A percentile compares a stretch with the other conserved stretches of the same genome.
Conservation (phyloP, 1,139 yeast genomes). For the Suhomyces coccinellae region DNA sequence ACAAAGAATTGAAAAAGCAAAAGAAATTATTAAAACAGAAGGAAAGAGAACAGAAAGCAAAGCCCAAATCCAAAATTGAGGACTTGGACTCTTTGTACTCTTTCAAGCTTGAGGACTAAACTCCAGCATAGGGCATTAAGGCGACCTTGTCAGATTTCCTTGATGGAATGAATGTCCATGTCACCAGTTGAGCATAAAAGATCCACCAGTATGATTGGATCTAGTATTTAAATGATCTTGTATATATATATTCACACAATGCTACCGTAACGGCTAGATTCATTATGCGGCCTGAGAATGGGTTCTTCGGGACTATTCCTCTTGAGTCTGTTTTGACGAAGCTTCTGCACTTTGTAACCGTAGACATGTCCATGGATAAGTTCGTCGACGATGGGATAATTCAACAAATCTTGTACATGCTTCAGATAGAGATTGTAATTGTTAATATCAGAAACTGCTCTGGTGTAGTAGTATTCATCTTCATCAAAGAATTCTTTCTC, state of each 20-base stretch:
- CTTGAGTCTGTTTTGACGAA: slow-evolving; percentile 27
- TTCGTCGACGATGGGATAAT: slow-evolving; percentile 50
- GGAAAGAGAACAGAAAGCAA: slow-evolving; percentile 15
- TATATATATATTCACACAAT: slow-evolving; percentile 18
- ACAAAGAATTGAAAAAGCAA: slow-evolving; percentile 23
- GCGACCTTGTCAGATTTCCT: neutral
- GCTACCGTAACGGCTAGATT: slow-evolving; percentile 26
- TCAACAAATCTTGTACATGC: slow-evolving; percentile 36
- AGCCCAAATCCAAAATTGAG: slow-evolving; percentile 23
- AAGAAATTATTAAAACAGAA: slow-evolving; percentile 18
- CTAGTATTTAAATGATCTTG: slow-evolving; percentile 1
- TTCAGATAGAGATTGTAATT: slow-evolving; percentile 42
- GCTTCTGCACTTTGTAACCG: slow-evolving; percentile 45
- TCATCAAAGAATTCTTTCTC: slow-evolving; percentile 41
- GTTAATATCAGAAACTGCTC: slow-evolving; percentile 37
- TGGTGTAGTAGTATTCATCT: slow-evolving; percentile 39
- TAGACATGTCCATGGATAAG: slow-evolving; percentile 43
- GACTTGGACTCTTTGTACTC: slow-evolving; percentile 46
- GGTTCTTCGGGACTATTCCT: slow-evolving; percentile 8
- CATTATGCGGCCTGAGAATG: slow-evolving; percentile 12
- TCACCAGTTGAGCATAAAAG: neutral
- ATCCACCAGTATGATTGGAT: neutral
- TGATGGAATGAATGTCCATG: neutral
- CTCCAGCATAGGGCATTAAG: neutral
- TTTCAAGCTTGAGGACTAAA: slow-evolving; percentile 42